Base-by-base conservation (phyloP, 2,329 filamentous ascomycete genomes). In the Mariannaea elegans region DNA sequence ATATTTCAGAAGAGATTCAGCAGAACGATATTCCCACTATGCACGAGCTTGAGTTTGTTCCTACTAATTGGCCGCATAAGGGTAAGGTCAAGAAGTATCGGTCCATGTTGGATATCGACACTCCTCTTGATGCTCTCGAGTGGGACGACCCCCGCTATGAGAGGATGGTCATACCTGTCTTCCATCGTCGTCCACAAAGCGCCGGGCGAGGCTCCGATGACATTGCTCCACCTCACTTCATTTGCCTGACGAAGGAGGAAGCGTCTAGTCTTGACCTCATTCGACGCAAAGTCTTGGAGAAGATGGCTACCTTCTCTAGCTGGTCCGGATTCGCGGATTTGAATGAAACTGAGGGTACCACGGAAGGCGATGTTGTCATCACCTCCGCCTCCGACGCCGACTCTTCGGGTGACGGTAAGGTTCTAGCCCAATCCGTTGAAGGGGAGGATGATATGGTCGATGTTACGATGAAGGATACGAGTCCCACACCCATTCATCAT, bases 381-480 rank as follows among this genome's bases (percentile, higher is more conserved):
- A 87, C 89, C 56, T 89, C 81, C 14, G 82, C 80, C 18, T 88
- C 86, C 1, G 85, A 88, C 62, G 86, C 84, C 3, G 87, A 91
- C 63, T 90, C 87, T 4, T 88, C 88, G 4, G 86, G 84, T 9
- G 90, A 91, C 65, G 82, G 85, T 19, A 90, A 90, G 71, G 83
- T 97, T 45, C 86, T 90, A 58, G 90, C 92, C 42, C 85, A 87
- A 24, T 97, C 94, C 3, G 85, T 97, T 2, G 90, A 94, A 73
- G 91, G 93, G 9, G 94, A 97, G 74, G 94, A 97, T 62, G 92
- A 92, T 62, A 87, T 97, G 70, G 91, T 98, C 6, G 92, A 97
- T 72, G 89, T 99, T 14, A 91, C 91, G 1, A 94, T 97, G 89
- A 88, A 87, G 52, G 90, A 93, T 67, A 79, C 80, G 12, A 54